Base-by-base conservation (phyloP, 2,329 filamentous ascomycete species). In the Penicillium sp. region DNA sequence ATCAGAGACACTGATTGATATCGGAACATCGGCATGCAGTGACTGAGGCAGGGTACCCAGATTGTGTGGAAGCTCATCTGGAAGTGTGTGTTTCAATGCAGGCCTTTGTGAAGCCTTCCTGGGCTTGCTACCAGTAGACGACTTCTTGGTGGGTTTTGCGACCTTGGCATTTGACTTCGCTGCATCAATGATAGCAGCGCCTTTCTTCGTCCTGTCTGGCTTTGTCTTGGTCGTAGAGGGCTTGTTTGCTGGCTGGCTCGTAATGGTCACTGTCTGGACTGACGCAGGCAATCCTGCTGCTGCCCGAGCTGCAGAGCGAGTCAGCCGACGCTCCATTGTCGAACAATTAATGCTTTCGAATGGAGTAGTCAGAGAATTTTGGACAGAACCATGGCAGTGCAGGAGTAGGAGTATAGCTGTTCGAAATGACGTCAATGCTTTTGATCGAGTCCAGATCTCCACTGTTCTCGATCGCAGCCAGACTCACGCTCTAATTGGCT, bases 61-160 rank as follows among this genome's bases (percentile, higher is more conserved):
- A 32, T 76, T 77, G 56, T 79, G 76, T 11, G 75, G 75, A 25
- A 79, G 59, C 32, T 75, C 70, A 41, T 75, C 64, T 37, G 32
- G 30, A 14, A 17, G 8, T 13, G 18, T 15, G n/a, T 16, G 17
- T 7, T 14, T 12, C 9, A 26, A 14, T n/a, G 27, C 10, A 18
- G 18, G 27, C 18, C 9, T 22, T 5, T 5, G 18, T 22, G 18
- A 22, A 5, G 18, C 18, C 9, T 22, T 22, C 5, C 18, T 22
- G 18, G 5, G 18, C 9, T 22, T 22, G 18, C 18, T 5, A 22
- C 18, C 18, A 22, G 18, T 9, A 22, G 18, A 22, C 9, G n/a
- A n/a, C 18, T 9, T 22, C 18, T 22, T 22, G 5, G 18, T 5
- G 18, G 9, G 9, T 22, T 22, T 9, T 22, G 18, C 11, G 25